These are phyloP conservation scores for Ophiocordyceps camponoti-floridani DNA, from an alignment of 2,329 filamentous ascomycete species.

Conservation along the genomic window DNA sequence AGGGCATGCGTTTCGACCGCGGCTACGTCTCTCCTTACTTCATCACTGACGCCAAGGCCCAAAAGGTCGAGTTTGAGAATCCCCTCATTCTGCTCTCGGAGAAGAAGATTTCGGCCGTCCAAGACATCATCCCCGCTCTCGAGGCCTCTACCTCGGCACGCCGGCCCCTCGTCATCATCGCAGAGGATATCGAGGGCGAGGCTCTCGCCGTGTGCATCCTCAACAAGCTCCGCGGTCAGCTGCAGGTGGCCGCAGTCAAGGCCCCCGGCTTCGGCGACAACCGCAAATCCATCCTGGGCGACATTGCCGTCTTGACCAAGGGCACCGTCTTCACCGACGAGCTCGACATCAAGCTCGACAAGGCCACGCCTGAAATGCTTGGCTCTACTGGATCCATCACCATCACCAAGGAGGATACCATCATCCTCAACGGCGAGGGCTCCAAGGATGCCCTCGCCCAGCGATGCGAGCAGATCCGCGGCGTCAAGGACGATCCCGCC, in stretches of 20 bases:
- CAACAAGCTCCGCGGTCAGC: conserved; percentile 99
- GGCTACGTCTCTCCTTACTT: conserved; percentile 98
- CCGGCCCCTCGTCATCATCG: conserved; percentile 92
- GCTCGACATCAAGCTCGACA: conserved; percentile 98
- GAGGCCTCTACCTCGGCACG: conserved; percentile 93
- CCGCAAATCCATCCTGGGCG: conserved; percentile 98
- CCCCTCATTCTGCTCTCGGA: conserved; percentile 94
- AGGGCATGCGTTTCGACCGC: conserved; percentile 99
- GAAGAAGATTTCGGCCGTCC: conserved; percentile 99
- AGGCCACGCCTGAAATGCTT: conserved; percentile 88
- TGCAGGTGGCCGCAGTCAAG: conserved; percentile 97
- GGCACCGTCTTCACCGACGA: conserved; percentile 96
- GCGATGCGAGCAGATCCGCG: conserved; percentile 97
- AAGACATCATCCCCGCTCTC: conserved; percentile 96
- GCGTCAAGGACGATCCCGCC: conserved; percentile 80
- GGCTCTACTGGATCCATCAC: conserved; percentile 96
- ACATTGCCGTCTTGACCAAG: conserved; percentile 90
- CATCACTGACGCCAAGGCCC: conserved; percentile 96
- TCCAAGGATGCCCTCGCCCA: conserved; percentile 85
- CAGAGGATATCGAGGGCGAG: conserved; percentile 97
- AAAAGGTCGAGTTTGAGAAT: conserved; percentile 99
- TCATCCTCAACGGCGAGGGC: conserved; percentile 92
- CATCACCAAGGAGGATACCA: conserved; percentile 99
- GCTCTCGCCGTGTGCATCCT: conserved; percentile 97
- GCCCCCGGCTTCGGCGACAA: conserved; percentile 98